Base-by-base conservation (phyloP, 805 yeast species). In the Candida piceae region DNA sequence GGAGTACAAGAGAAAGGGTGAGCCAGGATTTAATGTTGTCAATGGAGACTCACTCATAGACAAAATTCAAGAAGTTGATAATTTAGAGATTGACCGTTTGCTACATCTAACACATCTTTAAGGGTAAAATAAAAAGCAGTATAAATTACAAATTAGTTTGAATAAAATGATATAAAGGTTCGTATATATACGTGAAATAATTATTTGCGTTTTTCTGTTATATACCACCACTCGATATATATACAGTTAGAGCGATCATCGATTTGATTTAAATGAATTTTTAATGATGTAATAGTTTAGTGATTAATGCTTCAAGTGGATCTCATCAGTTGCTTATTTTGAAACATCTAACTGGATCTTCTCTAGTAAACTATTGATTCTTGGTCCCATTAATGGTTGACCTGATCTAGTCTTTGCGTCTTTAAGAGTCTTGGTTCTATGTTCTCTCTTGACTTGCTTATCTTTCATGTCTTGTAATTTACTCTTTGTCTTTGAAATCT, bases 301-400 rank as follows among this genome's bases (percentile, higher is more conserved):
- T n/a, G n/a, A n/a, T n/a, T n/a, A n/a, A n/a, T n/a, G n/a, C n/a
- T n/a, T n/a, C n/a, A n/a, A n/a, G n/a, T n/a, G n/a, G n/a, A n/a
- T n/a, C n/a, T n/a, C n/a, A n/a, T 21, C 16, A 25, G 12, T 27
- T 27, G 28, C 10, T 31, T 39, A 12, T 11, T 35, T 34, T 21
- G 46, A 32, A 31, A 39, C 42, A 44, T 76, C 80, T 20, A 60
- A 61, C 52, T 75, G 78, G 42, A 89, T 84, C 58, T 87, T 85
- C 36, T 83, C 93, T 33, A 89, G 67, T 30, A 89, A 64, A 48
- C 78, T 75, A 38, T 77, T 80, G 40, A 89, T 85, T 59, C 94
- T 75, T 12, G 96, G 94, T 0, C 87, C 96, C 90, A 89, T 85
- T 31, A 76, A 61, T 2, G 97, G 97, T 58, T 89, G 97, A 0